Percentiles rank a stretch among this genome's conserved stretches.
Evolutionary conservation across 2,329 filamentous ascomycete species (phyloP).

Genomic region (Hymenoscyphus linearis): DNA sequence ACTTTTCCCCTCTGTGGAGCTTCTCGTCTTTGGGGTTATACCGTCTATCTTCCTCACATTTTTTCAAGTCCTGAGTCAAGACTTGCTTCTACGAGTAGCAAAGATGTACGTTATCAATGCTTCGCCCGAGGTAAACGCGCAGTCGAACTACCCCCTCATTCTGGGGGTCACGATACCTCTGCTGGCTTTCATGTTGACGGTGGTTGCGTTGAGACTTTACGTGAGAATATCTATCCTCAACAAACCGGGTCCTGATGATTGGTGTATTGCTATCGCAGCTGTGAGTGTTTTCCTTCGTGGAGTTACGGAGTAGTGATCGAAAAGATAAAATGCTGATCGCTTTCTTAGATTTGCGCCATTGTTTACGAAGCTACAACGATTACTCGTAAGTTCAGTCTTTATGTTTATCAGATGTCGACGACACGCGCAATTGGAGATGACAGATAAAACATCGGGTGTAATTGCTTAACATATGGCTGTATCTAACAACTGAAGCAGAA

Average conservation of each 20-base stretch:
- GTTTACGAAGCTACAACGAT: background rate
- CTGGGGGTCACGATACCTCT: constrained; percentile 44
- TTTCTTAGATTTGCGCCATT: background rate
- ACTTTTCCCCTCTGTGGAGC: background rate
- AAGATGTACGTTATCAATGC: constrained; percentile 50
- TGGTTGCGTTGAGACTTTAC: constrained; percentile 31
- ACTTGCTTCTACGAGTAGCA: background rate
- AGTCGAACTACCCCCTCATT: constrained; percentile 45
- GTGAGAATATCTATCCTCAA: constrained; percentile 39
- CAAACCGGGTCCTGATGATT: constrained; percentile 41
- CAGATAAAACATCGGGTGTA: background rate
- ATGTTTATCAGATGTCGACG: background rate
- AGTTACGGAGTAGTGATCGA: background rate
- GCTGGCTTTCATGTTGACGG: constrained; percentile 35
- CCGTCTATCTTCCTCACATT: background rate
- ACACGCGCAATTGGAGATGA: background rate
- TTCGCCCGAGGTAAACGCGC: constrained; percentile 39
- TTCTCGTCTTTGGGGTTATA: background rate
- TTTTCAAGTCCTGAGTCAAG: background rate
- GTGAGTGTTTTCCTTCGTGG: constrained; percentile 45
- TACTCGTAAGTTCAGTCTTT: background rate
- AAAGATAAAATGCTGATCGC: background rate
- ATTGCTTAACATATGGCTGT: no score
- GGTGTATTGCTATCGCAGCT: constrained; percentile 31
- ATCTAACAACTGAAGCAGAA: background rate